phyloP scores from a whole-genome alignment of 2,329 filamentous ascomycete species.

The Fusarium secorum region DNA sequence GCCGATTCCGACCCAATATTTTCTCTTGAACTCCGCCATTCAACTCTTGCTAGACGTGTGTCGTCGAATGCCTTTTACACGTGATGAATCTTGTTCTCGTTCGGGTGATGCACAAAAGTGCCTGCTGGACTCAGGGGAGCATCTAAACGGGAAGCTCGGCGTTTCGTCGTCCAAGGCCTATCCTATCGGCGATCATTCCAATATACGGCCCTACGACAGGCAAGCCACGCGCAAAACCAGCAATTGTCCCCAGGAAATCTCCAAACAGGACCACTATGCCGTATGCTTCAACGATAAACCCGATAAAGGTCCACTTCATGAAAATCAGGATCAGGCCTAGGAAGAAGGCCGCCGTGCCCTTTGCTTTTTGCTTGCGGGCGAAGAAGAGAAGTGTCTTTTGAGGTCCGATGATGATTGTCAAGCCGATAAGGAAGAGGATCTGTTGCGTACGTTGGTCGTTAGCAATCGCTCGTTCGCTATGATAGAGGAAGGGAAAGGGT shows the following conservation, averaged over 20 bases:
- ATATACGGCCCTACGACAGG: constrained; percentile 90
- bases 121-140: not conserved
- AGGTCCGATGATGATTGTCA: constrained; percentile 93
- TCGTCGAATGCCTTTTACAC: constrained; percentile 1
- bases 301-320: constrained; percentile 87
- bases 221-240: constrained; percentile 82
- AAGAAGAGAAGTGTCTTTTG: constrained; percentile 95
- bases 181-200: constrained; percentile 73
- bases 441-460: constrained; percentile 48
- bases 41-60: constrained; percentile 22
- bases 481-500: constrained; percentile 5
- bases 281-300: constrained; percentile 90
- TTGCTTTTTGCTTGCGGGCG: constrained; percentile 88
- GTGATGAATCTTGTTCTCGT: not conserved
- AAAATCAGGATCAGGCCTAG: constrained; percentile 85
- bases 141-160: constrained; percentile 78
- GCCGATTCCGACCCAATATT: constrained; percentile 36
- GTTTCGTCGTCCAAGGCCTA: constrained; percentile 74
- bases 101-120: not conserved
- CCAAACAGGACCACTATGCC: constrained; percentile 94
- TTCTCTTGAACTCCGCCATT: constrained; percentile 30
- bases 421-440: constrained; percentile 97
- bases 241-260: constrained; percentile 93
- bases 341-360: constrained; percentile 89
- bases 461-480: constrained; percentile 25